Base-by-base conservation (phyloP, 2,329 filamentous ascomycete genomes). In the Colletotrichum filicis region DNA sequence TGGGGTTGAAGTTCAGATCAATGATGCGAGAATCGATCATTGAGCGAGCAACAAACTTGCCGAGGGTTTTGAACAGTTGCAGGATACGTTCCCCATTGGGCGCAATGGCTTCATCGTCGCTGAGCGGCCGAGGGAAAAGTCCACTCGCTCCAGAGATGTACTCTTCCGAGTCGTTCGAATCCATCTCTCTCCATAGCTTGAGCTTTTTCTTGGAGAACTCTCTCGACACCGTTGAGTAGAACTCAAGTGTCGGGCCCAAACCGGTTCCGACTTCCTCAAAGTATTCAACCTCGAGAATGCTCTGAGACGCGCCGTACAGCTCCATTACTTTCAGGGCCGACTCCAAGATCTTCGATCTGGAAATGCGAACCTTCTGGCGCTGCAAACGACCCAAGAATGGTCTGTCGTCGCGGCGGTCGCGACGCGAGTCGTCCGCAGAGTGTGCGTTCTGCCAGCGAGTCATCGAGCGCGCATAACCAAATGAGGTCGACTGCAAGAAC, bases 301-400 rank as follows among this genome's bases (percentile, higher is more conserved):
- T 98, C 72, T 97, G 94, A 1, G 96, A 97, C n/a, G 94, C 94
- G 0, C 97, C 97, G 78, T 99, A 99, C 3, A 98, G 89, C 78
- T 99, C 96, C 96, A 99, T 98, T 35, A 99, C 97, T 83, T 99
- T 99, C 81, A 98, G 88, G 0, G 97, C 97, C 16, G 97, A 98
- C 81, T 99, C 97, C 8, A 99, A 87, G 58, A 99, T 98, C 78
- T 97, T 95, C n/a, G 91, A 91, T 56, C 97, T 91, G 5, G 96
- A 98, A 74, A 99, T 98, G 57, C 97, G 93, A n/a, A 99, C 96
- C 83, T 99, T 99, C 79, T 99, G 97, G 69, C 97, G 92, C 81
- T 98, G 97, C 1, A 98, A 88, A 55, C 96, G 91, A 16, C 97
- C 97, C 3, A 98, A 86, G 87, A 97, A 98, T 2, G 95, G 95